phyloP scores from a whole-genome alignment of 306 rosid genomes.

The Glycine tomentella region DNA sequence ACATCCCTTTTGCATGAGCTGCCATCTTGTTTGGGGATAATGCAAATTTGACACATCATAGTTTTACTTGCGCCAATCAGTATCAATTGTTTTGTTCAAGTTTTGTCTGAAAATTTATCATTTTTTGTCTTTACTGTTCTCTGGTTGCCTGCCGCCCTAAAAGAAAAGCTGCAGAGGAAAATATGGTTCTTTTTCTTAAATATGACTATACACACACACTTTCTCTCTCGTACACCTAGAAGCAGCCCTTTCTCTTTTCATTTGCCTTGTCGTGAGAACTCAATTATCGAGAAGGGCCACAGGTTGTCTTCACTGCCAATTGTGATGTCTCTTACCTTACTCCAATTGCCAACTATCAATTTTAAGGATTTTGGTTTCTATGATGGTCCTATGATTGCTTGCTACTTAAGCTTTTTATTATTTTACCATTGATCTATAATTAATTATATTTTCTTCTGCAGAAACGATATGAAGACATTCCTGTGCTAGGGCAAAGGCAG shows the following conservation, averaged over 20 bases:
- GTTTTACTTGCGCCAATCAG: not conserved
- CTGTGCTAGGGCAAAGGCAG: conserved; percentile 59
- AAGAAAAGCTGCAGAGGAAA: not conserved
- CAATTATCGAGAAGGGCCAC: not conserved
- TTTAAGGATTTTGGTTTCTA: conserved; percentile 13
- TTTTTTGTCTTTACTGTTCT: conserved; percentile 14
- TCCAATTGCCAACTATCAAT: not conserved
- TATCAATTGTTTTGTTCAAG: not conserved
- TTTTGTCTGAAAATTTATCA: not conserved
- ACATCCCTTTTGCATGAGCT: not conserved
- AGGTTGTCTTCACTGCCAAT: not conserved
- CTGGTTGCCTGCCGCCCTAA: not conserved
- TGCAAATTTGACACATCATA: not conserved
- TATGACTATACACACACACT: too few relatives aligned
- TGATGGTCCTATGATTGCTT: not conserved
- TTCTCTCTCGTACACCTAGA: too few relatives aligned
- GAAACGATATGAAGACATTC: conserved; percentile 65
- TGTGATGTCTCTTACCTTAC: not conserved
- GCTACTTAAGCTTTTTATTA: not conserved
- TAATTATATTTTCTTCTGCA: conserved; percentile 40
- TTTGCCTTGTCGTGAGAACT: conserved; percentile 7
- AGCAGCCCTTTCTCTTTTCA: not conserved
- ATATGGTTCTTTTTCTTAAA: not conserved
- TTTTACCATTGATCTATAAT: conserved; percentile 4
- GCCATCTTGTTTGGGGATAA: not conserved